These are phyloP conservation scores for Chalciporus pseudorubinellus DNA, from an alignment of 768 basidiomycete species.

Conservation along the genomic window DNA sequence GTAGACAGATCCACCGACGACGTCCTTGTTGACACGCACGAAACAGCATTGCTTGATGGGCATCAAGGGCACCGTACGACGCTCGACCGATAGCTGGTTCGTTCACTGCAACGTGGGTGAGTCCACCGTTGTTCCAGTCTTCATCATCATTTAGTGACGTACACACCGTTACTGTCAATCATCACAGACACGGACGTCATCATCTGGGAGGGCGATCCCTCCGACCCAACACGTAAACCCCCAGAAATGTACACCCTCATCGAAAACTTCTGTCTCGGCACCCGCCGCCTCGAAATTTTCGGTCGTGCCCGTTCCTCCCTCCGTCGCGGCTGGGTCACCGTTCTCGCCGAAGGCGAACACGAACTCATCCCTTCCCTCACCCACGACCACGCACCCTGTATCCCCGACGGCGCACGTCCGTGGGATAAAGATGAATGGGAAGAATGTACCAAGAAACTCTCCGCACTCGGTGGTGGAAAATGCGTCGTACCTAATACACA, in stretches of 20 bases:
- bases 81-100: slow-evolving; percentile 94
- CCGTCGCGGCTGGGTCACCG: slow-evolving; percentile 92
- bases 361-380: slow-evolving; percentile 42
- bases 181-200: slow-evolving; percentile 92
- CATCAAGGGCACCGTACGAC: slow-evolving; percentile 92
- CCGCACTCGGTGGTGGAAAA: slow-evolving; percentile 46
- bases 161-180: background rate
- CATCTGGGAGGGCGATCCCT: slow-evolving; percentile 90
- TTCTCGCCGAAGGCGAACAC: slow-evolving; percentile 63
- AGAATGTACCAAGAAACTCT: slow-evolving; percentile 51
- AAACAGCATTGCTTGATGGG: slow-evolving; percentile 98
- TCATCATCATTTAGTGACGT: background rate
- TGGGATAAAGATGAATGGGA: slow-evolving; percentile 73
- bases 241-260: slow-evolving; percentile 95
- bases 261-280: slow-evolving; percentile 96
- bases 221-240: slow-evolving; percentile 83
- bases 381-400: slow-evolving; percentile 29
- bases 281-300: slow-evolving; percentile 88
- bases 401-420: slow-evolving; percentile 31
- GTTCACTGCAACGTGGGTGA: slow-evolving; percentile 96
- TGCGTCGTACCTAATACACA: slow-evolving; percentile 67
- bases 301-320: slow-evolving; percentile 65
- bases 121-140: slow-evolving; percentile 22
- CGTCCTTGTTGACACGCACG: slow-evolving; percentile 81
- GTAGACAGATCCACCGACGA: slow-evolving; percentile 83